These are phyloP conservation scores for Rhododendron kiyosumense DNA, from an alignment of 148 eudicot species.

Conservation along the genomic window DNA sequence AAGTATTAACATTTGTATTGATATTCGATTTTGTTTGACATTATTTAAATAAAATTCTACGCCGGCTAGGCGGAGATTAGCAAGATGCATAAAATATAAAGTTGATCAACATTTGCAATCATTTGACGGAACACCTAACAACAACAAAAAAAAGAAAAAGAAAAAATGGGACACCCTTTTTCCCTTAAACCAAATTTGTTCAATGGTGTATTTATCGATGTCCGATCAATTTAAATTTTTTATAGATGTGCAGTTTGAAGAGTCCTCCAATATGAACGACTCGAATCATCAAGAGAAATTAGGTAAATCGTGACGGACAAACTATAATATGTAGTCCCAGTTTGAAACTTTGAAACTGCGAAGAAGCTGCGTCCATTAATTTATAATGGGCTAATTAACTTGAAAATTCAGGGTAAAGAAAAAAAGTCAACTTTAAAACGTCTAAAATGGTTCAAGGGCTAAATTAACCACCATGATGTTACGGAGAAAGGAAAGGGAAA, in stretches of 20 bases:
- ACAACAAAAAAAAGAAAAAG: background rate
- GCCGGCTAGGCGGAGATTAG: too few relatives aligned
- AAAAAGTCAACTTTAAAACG: background rate
- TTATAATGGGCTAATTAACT: background rate
- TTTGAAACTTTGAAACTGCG: background rate
- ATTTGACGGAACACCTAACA: background rate
- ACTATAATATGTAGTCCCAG: background rate
- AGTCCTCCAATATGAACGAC: background rate
- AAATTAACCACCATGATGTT: background rate
- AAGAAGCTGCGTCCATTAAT: background rate
- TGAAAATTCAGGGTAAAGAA: background rate
- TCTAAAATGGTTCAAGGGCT: background rate
- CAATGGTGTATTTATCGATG: background rate
- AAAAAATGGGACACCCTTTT: background rate
- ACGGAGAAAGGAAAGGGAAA: background rate
- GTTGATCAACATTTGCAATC: background rate
- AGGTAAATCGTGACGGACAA: background rate
- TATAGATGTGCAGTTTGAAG: background rate
- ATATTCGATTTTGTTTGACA: too few relatives aligned
- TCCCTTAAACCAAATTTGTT: too few relatives aligned
- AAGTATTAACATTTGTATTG: too few relatives aligned
- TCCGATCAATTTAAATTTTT: background rate
- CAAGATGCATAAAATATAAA: too few relatives aligned
- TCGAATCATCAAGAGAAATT: background rate
- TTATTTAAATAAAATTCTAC: too few relatives aligned